Evolutionary conservation across 768 basidiomycete genomes (phyloP), one percentile per base, ranked within the genome.

Genomic region (Candolleomyces aberdarensis): DNA sequence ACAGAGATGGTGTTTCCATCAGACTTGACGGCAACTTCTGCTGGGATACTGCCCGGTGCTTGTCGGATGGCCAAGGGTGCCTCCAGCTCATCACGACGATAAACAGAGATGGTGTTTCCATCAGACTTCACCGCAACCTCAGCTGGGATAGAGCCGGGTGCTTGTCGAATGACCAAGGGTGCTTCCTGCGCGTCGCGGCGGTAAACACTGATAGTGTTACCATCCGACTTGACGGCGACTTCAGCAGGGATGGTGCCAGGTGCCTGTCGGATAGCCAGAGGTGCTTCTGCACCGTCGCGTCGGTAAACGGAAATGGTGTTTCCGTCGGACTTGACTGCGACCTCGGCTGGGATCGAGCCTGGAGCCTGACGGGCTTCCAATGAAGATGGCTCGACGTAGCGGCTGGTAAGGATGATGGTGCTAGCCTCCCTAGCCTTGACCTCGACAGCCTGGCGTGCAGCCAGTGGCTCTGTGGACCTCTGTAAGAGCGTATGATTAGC

Each of bases 231-330:
- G 29, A 62, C 61, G 10, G 69, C 22, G 20, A 70, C 62, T 43
- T 72, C 71, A 15, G 61, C 66, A 5, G 67, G 67, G 36, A 71
- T 66, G 13, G 2, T 17, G 3, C 36, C 52, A 20, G 11, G 8
- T 15, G 36, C 15, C 15, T 56, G 54, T 5, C 40, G 54, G 40
- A 39, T 20, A 41, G 26, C 40, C 4, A 46, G 17, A 8, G 8
- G 41, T 4, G 32, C 17, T 39, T 56, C 54, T 36, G 39, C 32
- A 5, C 19, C 39, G 31, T n/a, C 14, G 40, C 54, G 36, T 14
- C 39, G 39, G 22, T 56, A 56, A 19, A n/a, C 68, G 20, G 67
- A 64, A 62, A 75, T 67, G 9, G 63, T 60, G 22, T 76, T 75
- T 19, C 69, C 56, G 3, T 66, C 66, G 1, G 75, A 68, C 40